These are phyloP conservation scores for Starmerella davenportii DNA, from an alignment of 805 yeast genomes.

Conservation along the genomic window DNA sequence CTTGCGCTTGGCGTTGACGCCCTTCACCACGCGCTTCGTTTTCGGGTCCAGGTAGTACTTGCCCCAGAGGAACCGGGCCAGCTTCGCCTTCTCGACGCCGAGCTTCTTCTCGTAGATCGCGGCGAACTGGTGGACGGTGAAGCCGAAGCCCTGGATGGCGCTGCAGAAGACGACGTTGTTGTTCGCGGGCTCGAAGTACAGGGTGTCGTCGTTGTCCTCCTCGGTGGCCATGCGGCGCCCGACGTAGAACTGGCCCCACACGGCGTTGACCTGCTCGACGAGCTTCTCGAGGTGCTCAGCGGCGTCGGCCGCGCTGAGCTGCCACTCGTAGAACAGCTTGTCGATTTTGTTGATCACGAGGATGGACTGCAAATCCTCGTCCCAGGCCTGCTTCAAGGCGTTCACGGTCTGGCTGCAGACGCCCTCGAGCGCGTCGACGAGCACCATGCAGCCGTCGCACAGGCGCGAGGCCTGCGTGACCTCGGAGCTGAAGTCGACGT, in stretches of 20 bases:
- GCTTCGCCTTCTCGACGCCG: conserved; percentile 62
- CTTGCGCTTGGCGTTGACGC: conserved; percentile 34
- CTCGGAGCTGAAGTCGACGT: conserved; percentile 88
- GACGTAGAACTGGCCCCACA: conserved; percentile 78
- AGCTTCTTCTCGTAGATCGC: conserved; percentile 67
- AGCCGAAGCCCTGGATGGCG: conserved; percentile 97
- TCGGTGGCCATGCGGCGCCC: conserved; percentile 46
- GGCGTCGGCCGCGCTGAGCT: conserved; percentile 69
- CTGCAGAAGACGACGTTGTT: conserved; percentile 72
- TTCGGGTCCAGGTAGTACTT: conserved; percentile 80
- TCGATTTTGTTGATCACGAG: conserved; percentile 84
- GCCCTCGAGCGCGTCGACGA: conserved; percentile 95
- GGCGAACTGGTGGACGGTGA: conserved; percentile 74
- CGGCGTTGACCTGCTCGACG: conserved; percentile 87
- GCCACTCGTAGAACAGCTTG: conserved; percentile 63
- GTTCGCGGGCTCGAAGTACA: conserved; percentile 78
- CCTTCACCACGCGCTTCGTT: conserved; percentile 58
- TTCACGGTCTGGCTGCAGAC: conserved; percentile 95
- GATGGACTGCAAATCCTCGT: conserved; percentile 72
- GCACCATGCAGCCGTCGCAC: conserved; percentile 90
- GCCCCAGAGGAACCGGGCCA: conserved; percentile 89
- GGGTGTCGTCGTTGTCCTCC: conserved; percentile 65
- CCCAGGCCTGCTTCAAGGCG: conserved; percentile 84
- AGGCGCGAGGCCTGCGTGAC: conserved; percentile 89
- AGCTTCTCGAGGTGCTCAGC: conserved; percentile 59